Evolutionary conservation across 164 flowering plant genomes (phyloP), one percentile per base, ranked within the genome.

Genomic region (Berberis thunbergii): DNA sequence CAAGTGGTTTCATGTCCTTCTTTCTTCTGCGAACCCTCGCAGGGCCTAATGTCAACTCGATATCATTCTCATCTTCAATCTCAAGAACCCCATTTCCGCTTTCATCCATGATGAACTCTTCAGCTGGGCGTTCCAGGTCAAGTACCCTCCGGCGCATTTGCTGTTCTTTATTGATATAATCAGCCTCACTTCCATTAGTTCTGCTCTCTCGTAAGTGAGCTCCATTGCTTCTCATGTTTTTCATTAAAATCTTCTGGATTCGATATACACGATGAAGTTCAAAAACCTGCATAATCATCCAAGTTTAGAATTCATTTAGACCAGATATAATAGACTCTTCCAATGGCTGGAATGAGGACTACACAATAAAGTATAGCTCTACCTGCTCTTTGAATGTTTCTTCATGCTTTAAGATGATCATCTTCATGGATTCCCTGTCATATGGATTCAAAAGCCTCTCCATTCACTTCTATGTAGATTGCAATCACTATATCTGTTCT

Each of bases 321-420:
- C 39, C 63, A 42, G 43, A 39, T 4, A 52, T 13, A 49, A 40
- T 6, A 61, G 52, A 26, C 26, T 26, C 26, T 26, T 26, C 26
- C 26, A 26, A 26, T 26, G 26, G 26, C 7, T 39, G 43, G 13
- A 42, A 49, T 8, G 2, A 9, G 9, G 38, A 2, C 41, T 26
- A 42, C 41, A 38, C 4, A 63, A 12, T 54, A 3, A 3, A 10
- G 9, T 12, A 12, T 43, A 10, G 53, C 44, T 52, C 26, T 75
- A 91, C 97, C 97, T 90, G 97, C 64, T 88, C 81, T 79, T 80
- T 81, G 81, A 90, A 90, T 44, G 82, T 85, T 70, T 83, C 81
- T 75, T 90, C 97, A 66, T 90, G 97, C 71, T 79, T 82, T 46
- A 90, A 67, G 70, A 90, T 88, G 43, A 90, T 86, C 83, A 78